Percentiles rank a stretch among this genome's conserved stretches.
Conservation (phyloP, 257 asterid species). For the Handroanthus guayacan region DNA sequence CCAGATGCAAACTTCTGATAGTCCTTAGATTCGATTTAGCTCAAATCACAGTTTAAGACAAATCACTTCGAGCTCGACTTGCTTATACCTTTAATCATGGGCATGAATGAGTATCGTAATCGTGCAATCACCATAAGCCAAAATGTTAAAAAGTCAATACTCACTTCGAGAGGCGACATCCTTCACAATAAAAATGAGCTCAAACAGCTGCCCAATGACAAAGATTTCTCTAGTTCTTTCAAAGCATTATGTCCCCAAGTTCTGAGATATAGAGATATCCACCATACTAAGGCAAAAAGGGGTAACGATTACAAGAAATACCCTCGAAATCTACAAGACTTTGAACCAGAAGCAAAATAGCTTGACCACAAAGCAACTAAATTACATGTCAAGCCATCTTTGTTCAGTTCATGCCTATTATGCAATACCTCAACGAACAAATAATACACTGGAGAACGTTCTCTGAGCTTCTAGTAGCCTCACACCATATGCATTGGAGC, state of each 20-base stretch:
- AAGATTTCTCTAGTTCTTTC: slow-evolving; percentile 22
- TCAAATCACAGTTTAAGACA: too few relatives aligned
- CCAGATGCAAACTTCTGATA: too few relatives aligned
- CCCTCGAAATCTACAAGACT: slow-evolving; percentile 16
- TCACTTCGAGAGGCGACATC: background rate
- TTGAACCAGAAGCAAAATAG: slow-evolving; percentile 2
- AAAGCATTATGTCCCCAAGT: slow-evolving; percentile 6
- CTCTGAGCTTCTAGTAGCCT: slow-evolving; percentile 4
- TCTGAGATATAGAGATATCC: slow-evolving; percentile 3
- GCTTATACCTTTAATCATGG: too few relatives aligned
- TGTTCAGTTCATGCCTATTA: slow-evolving; percentile 7
- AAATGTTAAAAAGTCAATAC: background rate
- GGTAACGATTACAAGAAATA: background rate
- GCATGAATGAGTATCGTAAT: too few relatives aligned
- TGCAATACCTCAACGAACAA: slow-evolving; percentile 12
- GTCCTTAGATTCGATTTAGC: too few relatives aligned
- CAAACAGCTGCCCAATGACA: background rate
- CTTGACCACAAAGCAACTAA: slow-evolving; percentile 10
- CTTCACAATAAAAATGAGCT: background rate
- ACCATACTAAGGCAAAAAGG: background rate
- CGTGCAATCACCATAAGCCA: too few relatives aligned
- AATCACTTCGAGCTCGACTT: too few relatives aligned
- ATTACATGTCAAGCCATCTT: slow-evolving; percentile 34
- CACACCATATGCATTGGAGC: slow-evolving; percentile 22
- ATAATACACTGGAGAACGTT: slow-evolving; percentile 11